Evolutionary conservation across 495 filamentous ascomycete species (phyloP).

Genomic region (Tuber calosporum): DNA sequence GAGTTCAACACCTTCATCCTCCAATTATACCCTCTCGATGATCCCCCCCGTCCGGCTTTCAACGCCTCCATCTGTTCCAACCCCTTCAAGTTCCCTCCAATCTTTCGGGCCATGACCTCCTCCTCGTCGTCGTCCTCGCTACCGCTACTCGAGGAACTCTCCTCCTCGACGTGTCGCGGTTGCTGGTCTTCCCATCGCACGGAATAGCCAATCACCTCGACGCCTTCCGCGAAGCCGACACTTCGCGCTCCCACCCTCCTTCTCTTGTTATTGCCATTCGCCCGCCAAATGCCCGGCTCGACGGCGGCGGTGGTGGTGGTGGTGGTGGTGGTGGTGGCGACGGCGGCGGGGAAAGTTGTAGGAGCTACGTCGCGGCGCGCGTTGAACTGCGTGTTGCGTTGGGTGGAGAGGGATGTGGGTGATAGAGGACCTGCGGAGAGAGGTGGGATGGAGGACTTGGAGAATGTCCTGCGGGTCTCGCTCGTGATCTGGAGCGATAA

Average conservation of each 20-base stretch:
- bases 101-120: neutral
- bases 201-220: neutral
- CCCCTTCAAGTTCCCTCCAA: neutral
- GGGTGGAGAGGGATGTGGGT: constrained; percentile 26
- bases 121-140: neutral
- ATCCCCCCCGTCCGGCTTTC: neutral
- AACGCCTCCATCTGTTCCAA: constrained; percentile 1
- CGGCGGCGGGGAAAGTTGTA: neutral
- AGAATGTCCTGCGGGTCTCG: constrained; percentile 25
- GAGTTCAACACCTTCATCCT: constrained; percentile 2
- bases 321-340: too few species aligned
- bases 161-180: neutral
- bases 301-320: too few species aligned
- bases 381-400: constrained; percentile 34
- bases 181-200: constrained; percentile 3
- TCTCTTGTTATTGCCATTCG: neutral
- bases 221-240: neutral
- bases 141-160: neutral
- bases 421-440: constrained; percentile 27
- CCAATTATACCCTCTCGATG: neutral
- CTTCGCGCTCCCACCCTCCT: neutral
- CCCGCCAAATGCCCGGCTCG: neutral
- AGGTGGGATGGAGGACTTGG: constrained; percentile 24
- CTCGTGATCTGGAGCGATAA: constrained; percentile 32
- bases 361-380: constrained; percentile 9